phyloP scores from a whole-genome alignment of 345 rosid species.

The Rhizophora apiculata region DNA sequence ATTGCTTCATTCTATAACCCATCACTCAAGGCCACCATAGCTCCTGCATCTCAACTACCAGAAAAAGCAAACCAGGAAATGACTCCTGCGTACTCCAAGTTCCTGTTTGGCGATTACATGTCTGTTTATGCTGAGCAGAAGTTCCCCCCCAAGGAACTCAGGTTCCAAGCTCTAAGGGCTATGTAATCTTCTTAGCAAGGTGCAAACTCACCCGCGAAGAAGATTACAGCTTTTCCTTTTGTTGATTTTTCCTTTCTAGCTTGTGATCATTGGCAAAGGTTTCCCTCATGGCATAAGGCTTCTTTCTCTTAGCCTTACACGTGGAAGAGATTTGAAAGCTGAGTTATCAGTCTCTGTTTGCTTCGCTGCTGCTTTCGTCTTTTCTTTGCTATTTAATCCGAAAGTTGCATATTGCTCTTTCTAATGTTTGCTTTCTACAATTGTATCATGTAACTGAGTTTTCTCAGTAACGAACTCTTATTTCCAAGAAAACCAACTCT shows the following conservation, averaged over 20 bases:
- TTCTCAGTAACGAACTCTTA: background rate
- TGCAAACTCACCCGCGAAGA: slow-evolving; percentile 5
- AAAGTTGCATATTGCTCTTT: background rate
- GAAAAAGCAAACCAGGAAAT: slow-evolving; percentile 21
- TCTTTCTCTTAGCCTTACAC: slow-evolving; percentile 19
- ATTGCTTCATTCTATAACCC: slow-evolving; percentile 92
- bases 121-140: slow-evolving; percentile 79
- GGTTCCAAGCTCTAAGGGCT: slow-evolving; percentile 69
- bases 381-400: background rate
- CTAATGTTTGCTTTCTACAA: background rate
- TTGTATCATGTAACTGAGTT: background rate
- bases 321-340: slow-evolving; percentile 24
- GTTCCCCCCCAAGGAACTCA: slow-evolving; percentile 82
- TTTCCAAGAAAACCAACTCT: background rate
- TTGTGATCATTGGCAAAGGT: background rate
- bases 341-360: slow-evolving; percentile 1
- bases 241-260: background rate
- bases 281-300: slow-evolving; percentile 7
- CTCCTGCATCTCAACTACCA: slow-evolving; percentile 49
- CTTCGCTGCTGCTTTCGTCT: background rate
- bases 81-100: slow-evolving; percentile 52
- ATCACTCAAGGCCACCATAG: slow-evolving; percentile 65
- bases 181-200: slow-evolving; percentile 21
- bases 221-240: background rate
- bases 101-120: slow-evolving; percentile 94